Conservation (phyloP, 768 basidiomycete species). For the Mycena indigotica region DNA sequence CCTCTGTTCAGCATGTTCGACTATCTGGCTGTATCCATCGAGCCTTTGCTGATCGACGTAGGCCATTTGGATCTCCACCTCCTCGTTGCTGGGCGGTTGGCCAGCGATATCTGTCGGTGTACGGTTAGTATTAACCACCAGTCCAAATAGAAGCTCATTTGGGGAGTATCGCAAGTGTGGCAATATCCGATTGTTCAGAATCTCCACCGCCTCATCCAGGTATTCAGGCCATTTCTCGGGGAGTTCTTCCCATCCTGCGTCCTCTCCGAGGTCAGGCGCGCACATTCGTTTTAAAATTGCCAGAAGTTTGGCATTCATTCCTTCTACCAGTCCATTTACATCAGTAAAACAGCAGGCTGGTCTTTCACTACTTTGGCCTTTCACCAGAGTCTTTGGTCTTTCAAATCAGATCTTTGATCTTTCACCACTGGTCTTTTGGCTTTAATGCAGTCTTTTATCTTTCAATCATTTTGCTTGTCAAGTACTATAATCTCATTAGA, state of each 20-base stretch:
- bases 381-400: too few species aligned
- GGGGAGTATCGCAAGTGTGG: neutral
- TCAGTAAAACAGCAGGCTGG: constrained; percentile 28
- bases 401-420: too few species aligned
- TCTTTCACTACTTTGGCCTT: too few species aligned
- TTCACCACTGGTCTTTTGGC: too few species aligned
- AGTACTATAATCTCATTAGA: too few species aligned
- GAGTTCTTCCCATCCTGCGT: constrained; percentile 6
- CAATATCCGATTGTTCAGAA: constrained; percentile 2
- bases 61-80: constrained; percentile 3
- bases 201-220: constrained; percentile 22
- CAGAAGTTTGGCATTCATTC: constrained; percentile 26
- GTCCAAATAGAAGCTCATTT: neutral
- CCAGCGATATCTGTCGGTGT: neutral
- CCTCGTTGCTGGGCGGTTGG: neutral
- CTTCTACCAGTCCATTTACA: constrained; percentile 33
- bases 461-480: too few species aligned
- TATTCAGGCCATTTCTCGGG: constrained; percentile 28
- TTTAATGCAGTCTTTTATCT: too few species aligned
- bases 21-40: constrained; percentile 21
- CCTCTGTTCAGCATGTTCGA: constrained; percentile 26
- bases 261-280: constrained; percentile 23
- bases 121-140: neutral
- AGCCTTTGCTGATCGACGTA: constrained; percentile 23
- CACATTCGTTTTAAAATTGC: constrained; percentile 20